These are phyloP conservation scores for Eutrema yunnanense DNA, from an alignment of 345 rosid genomes.

Conservation along the genomic window DNA sequence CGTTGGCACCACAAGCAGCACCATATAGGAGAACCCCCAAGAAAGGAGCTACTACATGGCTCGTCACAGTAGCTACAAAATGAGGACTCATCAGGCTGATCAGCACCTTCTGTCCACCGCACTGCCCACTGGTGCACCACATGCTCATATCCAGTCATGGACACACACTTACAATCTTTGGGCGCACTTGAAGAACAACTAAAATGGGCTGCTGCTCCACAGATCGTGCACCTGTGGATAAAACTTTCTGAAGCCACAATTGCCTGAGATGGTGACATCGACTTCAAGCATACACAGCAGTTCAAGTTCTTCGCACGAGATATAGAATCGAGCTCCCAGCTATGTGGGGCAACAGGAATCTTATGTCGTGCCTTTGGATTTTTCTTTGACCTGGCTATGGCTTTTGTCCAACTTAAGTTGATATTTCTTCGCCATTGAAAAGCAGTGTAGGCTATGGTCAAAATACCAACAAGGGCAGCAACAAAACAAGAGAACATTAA, in stretches of 20 bases:
- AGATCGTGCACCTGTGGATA: constrained; percentile 56
- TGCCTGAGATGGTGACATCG: constrained; percentile 66
- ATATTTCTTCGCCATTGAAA: constrained; percentile 96
- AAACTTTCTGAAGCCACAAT: constrained; percentile 51
- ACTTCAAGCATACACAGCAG: constrained; percentile 83
- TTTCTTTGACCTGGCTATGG: constrained; percentile 84
- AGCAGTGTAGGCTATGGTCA: constrained; percentile 83
- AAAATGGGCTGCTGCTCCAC: constrained; percentile 79
- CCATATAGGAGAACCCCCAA: constrained; percentile 96
- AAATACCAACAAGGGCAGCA: constrained; percentile 75
- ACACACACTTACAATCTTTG: constrained; percentile 82
- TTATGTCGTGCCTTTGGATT: constrained; percentile 80
- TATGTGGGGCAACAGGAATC: constrained; percentile 62
- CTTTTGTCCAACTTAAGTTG: constrained; percentile 91
- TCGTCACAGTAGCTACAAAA: constrained; percentile 92
- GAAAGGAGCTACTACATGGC: constrained; percentile 84
- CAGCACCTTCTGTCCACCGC: constrained; percentile 86
- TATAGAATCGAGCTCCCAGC: constrained; percentile 60
- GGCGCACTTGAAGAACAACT: constrained; percentile 64
- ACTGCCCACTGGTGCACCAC: constrained; percentile 93
- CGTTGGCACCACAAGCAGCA: constrained; percentile 99
- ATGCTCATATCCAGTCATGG: constrained; percentile 74
- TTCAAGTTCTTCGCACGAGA: constrained; percentile 77
- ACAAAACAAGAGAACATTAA: constrained; percentile 57
- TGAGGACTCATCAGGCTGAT: constrained; percentile 72